Base-by-base conservation (phyloP, 257 asterid species). In the Gynochthodes officinalis region DNA sequence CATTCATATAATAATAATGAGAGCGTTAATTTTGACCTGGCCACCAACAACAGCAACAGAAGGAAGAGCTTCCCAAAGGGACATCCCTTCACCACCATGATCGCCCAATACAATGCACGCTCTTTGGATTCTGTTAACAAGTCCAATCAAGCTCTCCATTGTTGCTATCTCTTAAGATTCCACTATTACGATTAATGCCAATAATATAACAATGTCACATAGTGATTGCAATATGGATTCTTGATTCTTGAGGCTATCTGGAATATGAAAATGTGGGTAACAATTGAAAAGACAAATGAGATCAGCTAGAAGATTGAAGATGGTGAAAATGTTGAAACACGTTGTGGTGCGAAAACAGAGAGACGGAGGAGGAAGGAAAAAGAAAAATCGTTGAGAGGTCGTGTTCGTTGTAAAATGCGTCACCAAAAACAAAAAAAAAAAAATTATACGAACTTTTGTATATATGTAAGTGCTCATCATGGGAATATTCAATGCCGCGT, bases 21-120 rank as follows among this genome's bases (percentile, higher is more conserved):
- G 44, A 27, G 71, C 32, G n/a, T n/a, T n/a, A n/a, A 33, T 27
- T 16, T 27, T 67, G 68, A 84, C 99, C 98, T 94, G 99, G 77
- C 98, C 99, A n/a, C 99, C 99, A 44, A 94, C 98, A 75, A 91
- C 99, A 78, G 99, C 99, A 62, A 94, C 99, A 66, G 99, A 81
- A 67, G 99, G 99, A 70, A 94, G 97, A 73, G 99, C 98, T 80
- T 94, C 99, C 99, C 98, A 94, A 1, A 94, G 96, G 59, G 99
- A 94, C 92, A 84, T 75, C 76, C 96, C 97, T 77, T 91, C 99
- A 66, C 98, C 99, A 57, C 99, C 99, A 78, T 94, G 99, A 94
- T 94, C 99, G 37, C 99, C 99, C 67, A 94, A 78, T 35, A 89
- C 95, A n/a, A 96, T 93, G 83, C 98, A 93, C 55, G 96, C 98